Evolutionary conservation across 2,329 filamentous ascomycete genomes (phyloP), one percentile per base, ranked within the genome.

Genomic region (Paecilomyces fulvus): DNA sequence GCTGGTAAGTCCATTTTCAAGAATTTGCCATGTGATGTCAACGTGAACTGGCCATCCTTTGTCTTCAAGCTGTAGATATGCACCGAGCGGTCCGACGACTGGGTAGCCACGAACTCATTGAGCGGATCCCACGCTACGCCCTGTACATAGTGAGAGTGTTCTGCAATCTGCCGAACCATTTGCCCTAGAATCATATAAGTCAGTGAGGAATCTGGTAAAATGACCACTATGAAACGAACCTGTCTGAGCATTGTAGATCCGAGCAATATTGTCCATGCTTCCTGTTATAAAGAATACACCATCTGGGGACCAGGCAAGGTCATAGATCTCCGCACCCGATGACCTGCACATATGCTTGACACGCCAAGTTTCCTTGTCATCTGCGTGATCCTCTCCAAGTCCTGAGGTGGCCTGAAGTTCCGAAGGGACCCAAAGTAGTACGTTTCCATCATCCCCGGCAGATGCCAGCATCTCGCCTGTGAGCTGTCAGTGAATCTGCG

Each of bases 291-390:
- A 96, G 76, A 95, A 94, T 43, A 86, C 79, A 43, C 89, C 91
- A 73, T 99, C 94, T n/a, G 95, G 95, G 52, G 94, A 97, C 95
- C 94, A 99, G 53, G 94, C 94, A 56, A 99, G 78, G 73, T 99
- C 94, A 75, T 99, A 99, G 63, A 99, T 97, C 73, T 99, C 94
- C 10, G 92, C 90, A 33, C 92, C 92, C 1, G 89, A 90, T 50
- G 92, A 95, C 60, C 94, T 85, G 74, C 92, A 97, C 94, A 97
- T 97, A 71, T 96, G 90, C 76, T 95, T 97, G 60, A 92, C 88
- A 60, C 92, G 83, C 94, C 94, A 99, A 63, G 89, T 89, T 75
- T 99, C 94, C 74, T 96, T 95, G 71, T 99, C 94, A 65, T 96
- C 94, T 55, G 87, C 81, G 52, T 83, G 84, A 65, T 96, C 91